Evolutionary conservation across 2,329 filamentous ascomycete genomes (phyloP), one percentile per base, ranked within the genome.

Genomic region (Calonectria honghensis): DNA sequence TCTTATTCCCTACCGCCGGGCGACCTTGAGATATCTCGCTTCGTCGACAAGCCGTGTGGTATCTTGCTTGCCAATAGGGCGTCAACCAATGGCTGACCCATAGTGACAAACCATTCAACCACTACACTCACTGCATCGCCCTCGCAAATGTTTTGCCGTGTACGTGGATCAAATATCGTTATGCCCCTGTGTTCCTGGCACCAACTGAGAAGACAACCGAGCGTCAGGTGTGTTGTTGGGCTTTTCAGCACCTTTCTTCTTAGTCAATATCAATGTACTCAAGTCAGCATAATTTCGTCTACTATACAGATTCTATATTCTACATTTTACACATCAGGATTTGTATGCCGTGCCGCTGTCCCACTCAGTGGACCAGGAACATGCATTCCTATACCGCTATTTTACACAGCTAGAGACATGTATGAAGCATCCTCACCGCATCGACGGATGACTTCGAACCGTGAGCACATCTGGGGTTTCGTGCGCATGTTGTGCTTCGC

Each of bases 371-470:
- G 27, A 41, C 11, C 37, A 10, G 16, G 32, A 31, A 24, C 35
- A 39, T 41, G 24, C 20, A 63, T 63, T 45, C 20, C 35, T 41
- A 79, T 79, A 67, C 69, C 68, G 32, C 35, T 29, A 41, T 18
- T 63, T 63, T 63, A 63, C 24, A 63, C 24, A 39, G 16, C 24
- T 24, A 41, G 37, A 37, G 14, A 29, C 57, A 41, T 31, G 6
- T 11, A 18, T 37, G 24, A 35, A 67, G 51, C n/a, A 64, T 65
- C 65, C 54, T 80, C 75, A 77, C 79, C 77, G 77, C 65, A 77
- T 78, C 69, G 52, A 65, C 32, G 16, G 32, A 45, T 41, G 32
- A 29, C 29, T 20, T 68, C 35, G n/a, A 70, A 59, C 29, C 32
- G 35, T 41, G 63, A 64, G 59, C 52, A 29, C 65, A 50, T 61